Conservation (phyloP, 1,139 yeast genomes). For the Saccharomycopsis crataegensis region DNA sequence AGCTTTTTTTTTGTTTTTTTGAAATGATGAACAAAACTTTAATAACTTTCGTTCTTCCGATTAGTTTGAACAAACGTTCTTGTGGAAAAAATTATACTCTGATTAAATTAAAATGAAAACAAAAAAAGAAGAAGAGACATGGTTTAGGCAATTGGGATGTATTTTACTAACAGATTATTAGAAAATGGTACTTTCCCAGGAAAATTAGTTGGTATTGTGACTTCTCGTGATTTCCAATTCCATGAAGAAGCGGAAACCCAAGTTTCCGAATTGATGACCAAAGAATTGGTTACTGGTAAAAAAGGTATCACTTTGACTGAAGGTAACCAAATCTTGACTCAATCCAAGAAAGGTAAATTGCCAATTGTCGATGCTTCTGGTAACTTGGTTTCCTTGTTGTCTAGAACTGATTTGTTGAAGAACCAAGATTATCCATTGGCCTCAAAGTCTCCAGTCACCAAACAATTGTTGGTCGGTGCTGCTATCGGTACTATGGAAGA, state of each 20-base stretch:
- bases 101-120: constrained; percentile 31
- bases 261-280: constrained; percentile 83
- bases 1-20: not conserved
- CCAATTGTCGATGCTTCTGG: constrained; percentile 81
- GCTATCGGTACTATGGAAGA: constrained; percentile 92
- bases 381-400: constrained; percentile 77
- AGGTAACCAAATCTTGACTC: constrained; percentile 86
- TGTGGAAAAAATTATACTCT: constrained; percentile 67
- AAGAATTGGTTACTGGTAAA: constrained; percentile 74
- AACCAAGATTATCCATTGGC: constrained; percentile 92
- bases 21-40: constrained; percentile 54
- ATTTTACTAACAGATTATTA: constrained; percentile 25
- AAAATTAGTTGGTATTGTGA: constrained; percentile 87
- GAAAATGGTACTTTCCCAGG: constrained; percentile 85
- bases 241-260: constrained; percentile 59
- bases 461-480: constrained; percentile 98
- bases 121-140: constrained; percentile 39
- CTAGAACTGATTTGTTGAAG: constrained; percentile 95
- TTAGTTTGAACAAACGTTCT: constrained; percentile 84
- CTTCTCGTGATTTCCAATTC: constrained; percentile 96
- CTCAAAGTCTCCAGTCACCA: constrained; percentile 85
- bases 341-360: constrained; percentile 94
- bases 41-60: constrained; percentile 99
- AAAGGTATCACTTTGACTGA: constrained; percentile 73
- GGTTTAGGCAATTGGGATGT: not conserved